Base-by-base conservation (phyloP, 2,329 filamentous ascomycete genomes). In the Parastagonospora nodorum region DNA sequence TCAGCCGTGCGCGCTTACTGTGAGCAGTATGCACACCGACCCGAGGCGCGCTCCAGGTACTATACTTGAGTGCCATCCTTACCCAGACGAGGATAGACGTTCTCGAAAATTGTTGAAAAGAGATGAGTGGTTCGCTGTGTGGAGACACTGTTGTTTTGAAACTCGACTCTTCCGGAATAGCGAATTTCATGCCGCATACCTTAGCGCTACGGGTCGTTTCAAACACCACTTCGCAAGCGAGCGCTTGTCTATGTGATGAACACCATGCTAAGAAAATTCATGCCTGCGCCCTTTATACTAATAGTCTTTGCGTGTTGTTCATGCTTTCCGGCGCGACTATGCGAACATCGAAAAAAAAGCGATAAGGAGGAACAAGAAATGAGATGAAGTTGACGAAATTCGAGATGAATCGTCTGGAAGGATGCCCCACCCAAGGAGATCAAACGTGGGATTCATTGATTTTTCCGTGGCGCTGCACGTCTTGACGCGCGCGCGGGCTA, bases 111-210 rank as follows among this genome's bases (percentile, higher is more conserved):
- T 19, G 19, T 28, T 16, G 44, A 57, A 53, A 60, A 54, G 61
- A 63, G 54, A 64, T 66, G 62, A 51, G 54, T 41, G 43, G 42
- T 48, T 46, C 14, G 28, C 40, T 51, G 52, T 58, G 57, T 60
- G 60, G 54, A 56, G 55, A 53, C 19, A 53, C 52, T 50, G 52
- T 46, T 52, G 61, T 63, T 64, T 66, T 57, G 53, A 61, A 61
- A 57, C 51, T 36, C 29, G 44, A 48, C 48, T n/a, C 15, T 59
- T 44, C 32, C 27, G 58, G 55, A 14, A 54, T 61, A 61, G 63
- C 43, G 50, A 48, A 36, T 29, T 41, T 28, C 47, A 49, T 50
- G 48, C 50, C 27, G 48, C 50, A 41, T 50, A 36, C 38, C 28
- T 56, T 54, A 53, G 60, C 58, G 57, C 60, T 50, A 37, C 33